Percentiles rank a stretch among this genome's conserved stretches.
Evolutionary conservation across 1,284 basidiomycete species (phyloP).

Genomic region (Trametes sp.): DNA sequence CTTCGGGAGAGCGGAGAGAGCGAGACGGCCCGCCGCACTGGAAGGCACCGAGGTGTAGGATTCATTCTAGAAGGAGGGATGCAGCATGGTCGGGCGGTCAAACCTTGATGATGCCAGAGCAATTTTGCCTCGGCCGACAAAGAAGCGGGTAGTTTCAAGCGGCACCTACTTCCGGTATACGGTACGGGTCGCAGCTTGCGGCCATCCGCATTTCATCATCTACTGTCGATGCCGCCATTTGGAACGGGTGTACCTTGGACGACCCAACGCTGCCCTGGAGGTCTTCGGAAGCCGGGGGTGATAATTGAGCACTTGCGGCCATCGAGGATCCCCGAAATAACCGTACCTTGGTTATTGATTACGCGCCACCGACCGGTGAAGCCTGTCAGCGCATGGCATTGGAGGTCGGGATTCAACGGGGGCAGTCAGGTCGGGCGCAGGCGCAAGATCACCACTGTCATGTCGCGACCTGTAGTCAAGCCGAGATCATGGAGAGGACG

Average conservation of each 20-base stretch:
- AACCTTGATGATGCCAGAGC: slow-evolving; percentile 11
- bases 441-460: slow-evolving; percentile 5
- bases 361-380: not conserved
- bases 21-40: slow-evolving; percentile 19
- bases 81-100: slow-evolving; percentile 21
- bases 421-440: slow-evolving; percentile 3
- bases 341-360: not conserved
- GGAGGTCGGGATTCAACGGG: not conserved
- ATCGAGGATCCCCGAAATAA: not conserved
- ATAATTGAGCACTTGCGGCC: not conserved
- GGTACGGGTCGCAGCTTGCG: not conserved
- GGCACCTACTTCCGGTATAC: not conserved
- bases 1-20: slow-evolving; percentile 1
- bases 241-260: too few species aligned
- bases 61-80: slow-evolving; percentile 15
- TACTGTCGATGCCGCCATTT: not conserved
- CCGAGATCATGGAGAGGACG: not conserved
- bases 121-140: slow-evolving; percentile 6
- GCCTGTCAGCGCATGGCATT: not conserved
- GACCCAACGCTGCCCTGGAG: too few species aligned
- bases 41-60: slow-evolving; percentile 7
- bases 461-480: not conserved
- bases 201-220: not conserved
- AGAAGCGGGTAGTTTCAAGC: not conserved
- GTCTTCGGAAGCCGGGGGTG: not conserved